phyloP scores from a whole-genome alignment of 139 green algal species.

The Chlorella vulgaris region DNA sequence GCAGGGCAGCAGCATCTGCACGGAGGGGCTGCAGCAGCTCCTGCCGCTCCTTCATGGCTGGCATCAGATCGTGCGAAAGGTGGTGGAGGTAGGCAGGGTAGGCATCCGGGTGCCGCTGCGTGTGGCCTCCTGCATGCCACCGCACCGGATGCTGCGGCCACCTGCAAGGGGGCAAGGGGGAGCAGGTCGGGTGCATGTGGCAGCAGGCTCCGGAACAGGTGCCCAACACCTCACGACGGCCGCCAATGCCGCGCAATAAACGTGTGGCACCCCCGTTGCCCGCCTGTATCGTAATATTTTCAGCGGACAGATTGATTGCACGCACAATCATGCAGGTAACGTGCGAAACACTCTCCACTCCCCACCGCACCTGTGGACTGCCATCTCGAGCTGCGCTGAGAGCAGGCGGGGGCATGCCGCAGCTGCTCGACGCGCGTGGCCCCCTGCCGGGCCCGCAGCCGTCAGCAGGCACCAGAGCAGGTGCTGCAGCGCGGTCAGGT shows the following conservation, averaged over 20 bases:
- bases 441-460: background rate
- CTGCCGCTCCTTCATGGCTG: slow-evolving; percentile 18
- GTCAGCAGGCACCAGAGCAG: slow-evolving; percentile 28
- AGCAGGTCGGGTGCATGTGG: background rate
- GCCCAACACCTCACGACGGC: no score
- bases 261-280: background rate
- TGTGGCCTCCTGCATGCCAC: background rate
- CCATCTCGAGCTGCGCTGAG: slow-evolving; percentile 6
- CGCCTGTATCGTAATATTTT: background rate
- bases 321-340: background rate
- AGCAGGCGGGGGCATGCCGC: slow-evolving; percentile 27
- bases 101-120: background rate
- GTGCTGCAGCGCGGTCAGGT: slow-evolving; percentile 16
- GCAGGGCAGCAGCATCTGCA: slow-evolving; percentile 3
- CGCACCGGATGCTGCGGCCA: slow-evolving; percentile 18
- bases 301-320: background rate
- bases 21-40: slow-evolving; percentile 28
- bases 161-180: background rate
- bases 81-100: slow-evolving; percentile 24
- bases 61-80: slow-evolving; percentile 27
- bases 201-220: background rate
- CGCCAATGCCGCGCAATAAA: background rate
- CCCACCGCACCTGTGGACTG: slow-evolving; percentile 22
- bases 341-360: background rate
- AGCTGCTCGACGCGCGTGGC: background rate